Evolutionary conservation across 805 yeast genomes (phyloP), one percentile per base, ranked within the genome.

Genomic region (Yamadazyma endophytica): DNA sequence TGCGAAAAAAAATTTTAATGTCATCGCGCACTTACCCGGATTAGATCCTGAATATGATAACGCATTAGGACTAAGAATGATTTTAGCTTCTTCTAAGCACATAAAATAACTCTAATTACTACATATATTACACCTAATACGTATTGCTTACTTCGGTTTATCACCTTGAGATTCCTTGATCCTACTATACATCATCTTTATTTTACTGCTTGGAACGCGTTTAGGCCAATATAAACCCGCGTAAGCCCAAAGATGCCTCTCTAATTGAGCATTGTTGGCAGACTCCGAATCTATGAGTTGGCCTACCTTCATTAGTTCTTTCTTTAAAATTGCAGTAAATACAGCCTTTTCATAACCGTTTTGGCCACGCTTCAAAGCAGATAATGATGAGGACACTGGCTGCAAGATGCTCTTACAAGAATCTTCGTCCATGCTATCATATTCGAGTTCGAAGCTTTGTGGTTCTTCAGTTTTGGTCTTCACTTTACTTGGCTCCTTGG

Each of bases 181-280:
- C 56, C 80, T 76, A 39, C 61, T 68, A 56, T 85, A 88, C 96
- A 88, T 87, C 18, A 75, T 79, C 49, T 71, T 69, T 40, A 87
- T 75, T 59, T 82, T 82, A 22, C 66, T 57, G 38, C 90, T 80
- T 24, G 82, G 76, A n/a, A 80, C 96, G 39, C 74, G 73, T 3
- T 78, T 83, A 2, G 96, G 96, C 96, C 96, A 87, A 61, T 78
- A 87, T 32, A 75, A 71, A 13, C 88, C 70, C 4, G 92, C 86
- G 53, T 81, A 86, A 18, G 83, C 74, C 96, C 96, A 87, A 37
- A 87, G 58, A 47, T 86, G 92, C 50, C 73, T 79, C 35, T 66
- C 63, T 36, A 61, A 45, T 47, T 66, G 71, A 2, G 28, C n/a
- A 19, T 28, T 27, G 3, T 47, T 46, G 2, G 35, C 26, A 14